Evolutionary conservation across 2,329 filamentous ascomycete species (phyloP).

Genomic region (Torrubiella hemipterigena): DNA sequence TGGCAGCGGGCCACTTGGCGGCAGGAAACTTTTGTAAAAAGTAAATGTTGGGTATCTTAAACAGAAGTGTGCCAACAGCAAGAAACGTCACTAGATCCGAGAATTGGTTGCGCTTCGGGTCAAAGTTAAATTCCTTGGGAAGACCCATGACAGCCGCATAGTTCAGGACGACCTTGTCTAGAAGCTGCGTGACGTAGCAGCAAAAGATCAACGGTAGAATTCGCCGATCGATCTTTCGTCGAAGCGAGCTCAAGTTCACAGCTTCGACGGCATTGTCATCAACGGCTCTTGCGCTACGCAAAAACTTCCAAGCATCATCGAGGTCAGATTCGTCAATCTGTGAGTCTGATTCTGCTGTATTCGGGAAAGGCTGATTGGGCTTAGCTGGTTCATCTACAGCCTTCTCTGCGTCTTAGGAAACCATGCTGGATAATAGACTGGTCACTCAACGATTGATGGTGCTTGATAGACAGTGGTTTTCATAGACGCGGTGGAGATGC

Average conservation of each 20-base stretch:
- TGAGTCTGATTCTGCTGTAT: too few relatives aligned
- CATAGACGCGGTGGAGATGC: too few relatives aligned
- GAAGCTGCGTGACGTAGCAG: conserved; percentile 50
- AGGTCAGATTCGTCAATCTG: conserved; percentile 12
- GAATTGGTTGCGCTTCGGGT: conserved; percentile 47
- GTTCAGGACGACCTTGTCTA: conserved; percentile 53
- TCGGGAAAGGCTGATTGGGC: too few relatives aligned
- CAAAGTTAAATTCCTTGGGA: conserved; percentile 30
- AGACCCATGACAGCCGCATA: conserved; percentile 58
- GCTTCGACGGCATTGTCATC: conserved; percentile 17
- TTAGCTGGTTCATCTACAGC: too few relatives aligned
- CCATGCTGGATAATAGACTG: too few relatives aligned
- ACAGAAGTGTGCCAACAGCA: conserved; percentile 48
- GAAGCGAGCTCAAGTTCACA: conserved; percentile 31
- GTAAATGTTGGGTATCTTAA: conserved; percentile 47
- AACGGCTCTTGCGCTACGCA: conserved; percentile 27
- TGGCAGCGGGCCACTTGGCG: conserved; percentile 47
- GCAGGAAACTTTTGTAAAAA: conserved; percentile 39
- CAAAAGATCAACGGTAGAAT: conserved; percentile 51
- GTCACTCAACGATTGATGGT: too few relatives aligned
- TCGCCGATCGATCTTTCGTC: conserved; percentile 44
- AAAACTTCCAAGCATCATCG: conserved; percentile 34
- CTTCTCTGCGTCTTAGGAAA: too few relatives aligned
- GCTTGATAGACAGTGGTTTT: too few relatives aligned
- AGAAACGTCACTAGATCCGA: conserved; percentile 49